Conservation (phyloP, 768 basidiomycete species). For the Saitozyma sp. region DNA sequence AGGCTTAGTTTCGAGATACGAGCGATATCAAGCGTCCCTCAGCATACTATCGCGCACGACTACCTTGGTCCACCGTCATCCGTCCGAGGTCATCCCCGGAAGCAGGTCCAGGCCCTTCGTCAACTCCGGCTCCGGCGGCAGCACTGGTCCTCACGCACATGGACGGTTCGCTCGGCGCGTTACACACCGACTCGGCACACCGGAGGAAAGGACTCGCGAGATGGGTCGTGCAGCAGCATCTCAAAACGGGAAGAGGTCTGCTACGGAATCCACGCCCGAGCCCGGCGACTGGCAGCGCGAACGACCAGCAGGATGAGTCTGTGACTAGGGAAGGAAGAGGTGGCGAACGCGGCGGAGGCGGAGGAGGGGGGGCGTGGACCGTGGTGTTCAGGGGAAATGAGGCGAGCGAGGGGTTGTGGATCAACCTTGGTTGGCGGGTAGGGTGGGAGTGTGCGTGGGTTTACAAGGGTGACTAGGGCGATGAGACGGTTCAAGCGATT, state of each 20-base stretch:
- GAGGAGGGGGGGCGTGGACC: background rate
- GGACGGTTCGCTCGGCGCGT: constrained; percentile 8
- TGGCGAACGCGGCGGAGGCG: background rate
- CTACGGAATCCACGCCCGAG: background rate
- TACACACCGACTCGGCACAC: background rate
- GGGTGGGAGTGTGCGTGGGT: constrained; percentile 7
- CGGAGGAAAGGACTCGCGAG: constrained; percentile 5
- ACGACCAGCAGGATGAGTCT: background rate
- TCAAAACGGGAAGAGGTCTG: background rate
- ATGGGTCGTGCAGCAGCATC: constrained; percentile 7
- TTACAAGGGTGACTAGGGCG: background rate
- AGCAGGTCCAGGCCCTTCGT: background rate
- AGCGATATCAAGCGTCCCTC: constrained; percentile 2
- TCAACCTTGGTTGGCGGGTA: constrained; percentile 3
- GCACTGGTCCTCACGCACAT: constrained; percentile 4
- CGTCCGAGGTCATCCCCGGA: background rate
- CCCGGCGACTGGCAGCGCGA: background rate
- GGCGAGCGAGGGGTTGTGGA: constrained; percentile 5
- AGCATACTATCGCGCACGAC: constrained; percentile 5
- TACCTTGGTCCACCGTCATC: constrained; percentile 13
- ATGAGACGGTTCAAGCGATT: no score
- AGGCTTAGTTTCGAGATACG: constrained; percentile 1
- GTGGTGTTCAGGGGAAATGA: constrained; percentile 4
- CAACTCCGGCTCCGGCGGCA: background rate
- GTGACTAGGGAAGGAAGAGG: background rate